A percentile compares a stretch with the other conserved stretches of the same genome.
phyloP scores from a whole-genome alignment of 2,329 filamentous ascomycete genomes.

The Scytalidium sp. region DNA sequence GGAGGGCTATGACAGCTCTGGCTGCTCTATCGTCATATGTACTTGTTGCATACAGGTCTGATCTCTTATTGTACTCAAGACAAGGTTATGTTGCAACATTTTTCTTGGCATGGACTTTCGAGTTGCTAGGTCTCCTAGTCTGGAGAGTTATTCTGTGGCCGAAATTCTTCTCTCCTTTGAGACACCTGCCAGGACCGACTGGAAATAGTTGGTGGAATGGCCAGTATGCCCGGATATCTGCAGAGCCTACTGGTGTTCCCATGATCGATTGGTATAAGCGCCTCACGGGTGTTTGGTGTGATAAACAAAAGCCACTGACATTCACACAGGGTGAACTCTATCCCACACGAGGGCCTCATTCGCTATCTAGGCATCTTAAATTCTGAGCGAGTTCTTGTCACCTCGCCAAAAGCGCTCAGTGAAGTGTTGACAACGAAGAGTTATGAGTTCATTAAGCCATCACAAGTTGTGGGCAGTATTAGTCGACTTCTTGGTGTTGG shows the following conservation, averaged over 20 bases:
- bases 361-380: constrained; percentile 64
- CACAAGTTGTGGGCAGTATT: constrained; percentile 49
- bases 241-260: constrained; percentile 35
- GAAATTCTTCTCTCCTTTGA: constrained; percentile 53
- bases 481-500: constrained; percentile 67
- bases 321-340: constrained; percentile 46
- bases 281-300: not conserved
- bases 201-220: constrained; percentile 41
- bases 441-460: constrained; percentile 69
- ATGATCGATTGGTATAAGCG: constrained; percentile 31
- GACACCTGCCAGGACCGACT: constrained; percentile 51
- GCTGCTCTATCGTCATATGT: constrained; percentile 18
- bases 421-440: constrained; percentile 67
- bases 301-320: constrained; percentile 1
- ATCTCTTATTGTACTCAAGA: constrained; percentile 19
- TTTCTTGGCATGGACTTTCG: constrained; percentile 34
- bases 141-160: constrained; percentile 54
- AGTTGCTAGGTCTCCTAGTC: constrained; percentile 30
- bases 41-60: constrained; percentile 17
- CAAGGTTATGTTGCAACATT: constrained; percentile 35
- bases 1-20: constrained; percentile 18
- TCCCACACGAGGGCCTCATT: constrained; percentile 68
- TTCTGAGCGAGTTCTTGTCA: constrained; percentile 58
- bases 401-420: constrained; percentile 60
- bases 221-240: constrained; percentile 34